Evolutionary conservation across 2,329 filamentous ascomycete genomes (phyloP), one percentile per base, ranked within the genome.

Genomic region (Orbilia oligospora): DNA sequence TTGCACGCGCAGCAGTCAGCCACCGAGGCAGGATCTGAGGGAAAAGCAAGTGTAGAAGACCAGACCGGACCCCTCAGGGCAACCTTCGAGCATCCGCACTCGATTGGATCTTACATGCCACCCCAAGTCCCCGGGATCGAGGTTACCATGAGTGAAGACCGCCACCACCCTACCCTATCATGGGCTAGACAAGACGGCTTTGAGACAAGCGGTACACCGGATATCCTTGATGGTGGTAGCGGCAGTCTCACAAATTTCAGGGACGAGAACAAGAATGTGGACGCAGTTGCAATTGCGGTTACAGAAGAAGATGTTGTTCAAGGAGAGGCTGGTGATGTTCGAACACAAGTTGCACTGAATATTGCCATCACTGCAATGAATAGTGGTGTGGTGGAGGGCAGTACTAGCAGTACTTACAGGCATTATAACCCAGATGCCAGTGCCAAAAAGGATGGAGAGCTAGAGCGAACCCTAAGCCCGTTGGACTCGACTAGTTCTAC

Each of bases 191-290:
- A 78, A 49, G 68, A 72, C 46, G 63, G 18, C 75, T 65, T 67
- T 78, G 75, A 78, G 75, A 78, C 75, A 78, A 41, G 75, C 75
- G 75, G 68, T 58, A 61, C 68, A 72, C 63, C 68, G 75, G 64
- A 71, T 65, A 55, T 51, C 46, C 46, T 72, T 64, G 75, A 69
- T 48, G 55, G 24, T 72, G 63, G 63, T 72, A 78, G 56, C 75
- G 75, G 71, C 20, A 68, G 63, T 41, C 68, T 78, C 48, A 61
- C 33, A 55, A 18, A 48, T 64, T 72, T 78, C 63, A 72, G 75
- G 75, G 63, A 78, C 75, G 63, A 64, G 44, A 67, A 61, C 56
- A 30, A 22, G 33, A 38, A 58, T 20, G 53, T 8, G n/a, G n/a
- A 46, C 8, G 44, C 44, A 18, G 44, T 46, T 46, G 44, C 44